Evolutionary conservation across 2,329 filamentous ascomycete species (phyloP).

Genomic region (Phyllosticta citriasiana): DNA sequence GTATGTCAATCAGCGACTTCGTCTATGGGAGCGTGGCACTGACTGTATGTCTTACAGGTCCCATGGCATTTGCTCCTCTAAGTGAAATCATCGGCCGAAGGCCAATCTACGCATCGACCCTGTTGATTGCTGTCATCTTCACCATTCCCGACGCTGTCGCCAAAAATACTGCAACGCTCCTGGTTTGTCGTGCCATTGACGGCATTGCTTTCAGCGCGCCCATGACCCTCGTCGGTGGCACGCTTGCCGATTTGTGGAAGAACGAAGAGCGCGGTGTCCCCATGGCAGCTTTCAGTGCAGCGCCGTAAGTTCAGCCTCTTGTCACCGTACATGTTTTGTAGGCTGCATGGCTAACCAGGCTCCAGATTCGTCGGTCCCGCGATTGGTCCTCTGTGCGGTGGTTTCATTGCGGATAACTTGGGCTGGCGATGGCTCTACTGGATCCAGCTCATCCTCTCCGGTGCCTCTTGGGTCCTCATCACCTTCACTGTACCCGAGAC

Average conservation of each 20-base stretch:
- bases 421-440: conserved; percentile 83
- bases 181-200: conserved; percentile 68
- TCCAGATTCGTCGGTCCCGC: conserved; percentile 62
- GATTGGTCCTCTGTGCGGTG: conserved; percentile 55
- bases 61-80: conserved; percentile 69
- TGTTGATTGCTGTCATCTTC: conserved; percentile 64
- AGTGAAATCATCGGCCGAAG: conserved; percentile 66
- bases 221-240: conserved; percentile 78
- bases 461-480: conserved; percentile 61
- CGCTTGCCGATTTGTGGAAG: conserved; percentile 72
- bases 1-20: conserved; percentile 25
- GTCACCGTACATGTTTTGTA: not conserved
- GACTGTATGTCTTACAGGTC: conserved; percentile 36
- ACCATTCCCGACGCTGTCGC: conserved; percentile 71
- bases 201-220: conserved; percentile 78
- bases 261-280: conserved; percentile 77
- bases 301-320: conserved; percentile 41
- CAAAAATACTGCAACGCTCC: conserved; percentile 63
- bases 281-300: conserved; percentile 77
- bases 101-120: conserved; percentile 59
- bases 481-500: conserved; percentile 87
- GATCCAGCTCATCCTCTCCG: conserved; percentile 71
- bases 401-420: conserved; percentile 58
- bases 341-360: not conserved
- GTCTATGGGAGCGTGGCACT: not conserved